Conservation (phyloP, 2,329 filamentous ascomycete genomes). For the Aspergillus neoniger region DNA sequence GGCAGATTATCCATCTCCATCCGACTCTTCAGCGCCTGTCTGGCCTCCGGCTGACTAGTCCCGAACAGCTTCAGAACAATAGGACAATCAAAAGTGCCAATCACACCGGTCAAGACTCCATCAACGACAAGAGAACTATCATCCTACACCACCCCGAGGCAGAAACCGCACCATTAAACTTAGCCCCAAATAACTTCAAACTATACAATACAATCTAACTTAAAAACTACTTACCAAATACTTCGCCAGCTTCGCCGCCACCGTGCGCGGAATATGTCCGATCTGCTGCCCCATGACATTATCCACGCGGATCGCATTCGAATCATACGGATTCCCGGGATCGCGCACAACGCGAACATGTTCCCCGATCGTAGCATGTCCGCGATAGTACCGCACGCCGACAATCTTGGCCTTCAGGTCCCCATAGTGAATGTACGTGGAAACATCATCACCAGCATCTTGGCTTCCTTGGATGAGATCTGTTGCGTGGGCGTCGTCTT, state of each 20-base stretch:
- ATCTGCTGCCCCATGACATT: conserved; percentile 76
- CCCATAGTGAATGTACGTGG: conserved; percentile 43
- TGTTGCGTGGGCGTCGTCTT: conserved; percentile 40
- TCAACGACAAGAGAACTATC: conserved; percentile 64
- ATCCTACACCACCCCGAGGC: conserved; percentile 45
- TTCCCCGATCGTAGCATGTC: conserved; percentile 64
- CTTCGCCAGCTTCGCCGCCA: conserved; percentile 71
- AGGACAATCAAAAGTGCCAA: conserved; percentile 70
- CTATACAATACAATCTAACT: background rate
- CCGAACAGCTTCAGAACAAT: conserved; percentile 70
- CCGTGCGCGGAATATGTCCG: conserved; percentile 69
- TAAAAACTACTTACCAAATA: conserved; percentile 60
- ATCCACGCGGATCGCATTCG: conserved; percentile 74
- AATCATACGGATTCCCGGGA: conserved; percentile 68
- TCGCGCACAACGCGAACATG: conserved; percentile 65
- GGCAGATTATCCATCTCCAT: conserved; percentile 69
- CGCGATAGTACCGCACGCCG: conserved; percentile 63
- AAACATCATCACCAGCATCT: conserved; percentile 36
- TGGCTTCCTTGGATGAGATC: conserved; percentile 37
- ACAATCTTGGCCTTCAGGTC: conserved; percentile 58
- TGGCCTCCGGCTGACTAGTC: conserved; percentile 56
- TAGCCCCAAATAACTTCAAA: background rate
- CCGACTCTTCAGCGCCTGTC: conserved; percentile 58
- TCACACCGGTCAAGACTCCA: conserved; percentile 67
- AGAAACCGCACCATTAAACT: background rate